These are phyloP conservation scores for Arthrobotrys conoides DNA, from an alignment of 2,329 filamentous ascomycete genomes.

Conservation along the genomic window DNA sequence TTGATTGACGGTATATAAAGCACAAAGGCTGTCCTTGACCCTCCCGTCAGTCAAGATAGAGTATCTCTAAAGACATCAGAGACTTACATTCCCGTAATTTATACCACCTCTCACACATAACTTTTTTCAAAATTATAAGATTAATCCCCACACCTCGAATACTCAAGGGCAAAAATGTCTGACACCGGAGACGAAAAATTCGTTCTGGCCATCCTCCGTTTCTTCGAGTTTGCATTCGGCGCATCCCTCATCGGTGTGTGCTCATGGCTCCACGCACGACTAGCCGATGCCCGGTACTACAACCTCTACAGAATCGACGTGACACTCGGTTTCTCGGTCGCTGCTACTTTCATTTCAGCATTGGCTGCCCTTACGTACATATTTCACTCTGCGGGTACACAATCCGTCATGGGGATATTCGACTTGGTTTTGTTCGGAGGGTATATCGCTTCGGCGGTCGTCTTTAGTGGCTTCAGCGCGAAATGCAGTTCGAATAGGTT, in stretches of 20 bases:
- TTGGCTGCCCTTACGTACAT: conserved; percentile 8
- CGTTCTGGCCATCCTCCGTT: conserved; percentile 53
- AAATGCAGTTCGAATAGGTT: conserved; percentile 21
- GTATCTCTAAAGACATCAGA: background rate
- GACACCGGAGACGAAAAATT: conserved; percentile 29
- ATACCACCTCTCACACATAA: background rate
- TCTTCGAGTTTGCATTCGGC: conserved; percentile 61
- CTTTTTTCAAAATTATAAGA: background rate
- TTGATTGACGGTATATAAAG: background rate
- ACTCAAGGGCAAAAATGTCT: background rate
- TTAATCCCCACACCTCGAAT: background rate
- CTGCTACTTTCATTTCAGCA: conserved; percentile 24
- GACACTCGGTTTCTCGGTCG: conserved; percentile 60
- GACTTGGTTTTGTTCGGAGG: conserved; percentile 13
- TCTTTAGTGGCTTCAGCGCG: conserved; percentile 25
- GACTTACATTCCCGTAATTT: background rate
- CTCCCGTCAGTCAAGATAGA: background rate
- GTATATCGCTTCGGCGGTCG: conserved; percentile 37
- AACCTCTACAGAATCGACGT: conserved; percentile 21
- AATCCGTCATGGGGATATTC: conserved; percentile 17
- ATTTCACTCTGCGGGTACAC: conserved; percentile 1
- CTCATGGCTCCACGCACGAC: conserved; percentile 62
- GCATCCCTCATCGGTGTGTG: conserved; percentile 62
- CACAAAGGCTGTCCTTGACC: background rate
- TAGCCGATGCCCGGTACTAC: conserved; percentile 40